Evolutionary conservation across 768 basidiomycete genomes (phyloP).

Genomic region (Pholiota microspora): DNA sequence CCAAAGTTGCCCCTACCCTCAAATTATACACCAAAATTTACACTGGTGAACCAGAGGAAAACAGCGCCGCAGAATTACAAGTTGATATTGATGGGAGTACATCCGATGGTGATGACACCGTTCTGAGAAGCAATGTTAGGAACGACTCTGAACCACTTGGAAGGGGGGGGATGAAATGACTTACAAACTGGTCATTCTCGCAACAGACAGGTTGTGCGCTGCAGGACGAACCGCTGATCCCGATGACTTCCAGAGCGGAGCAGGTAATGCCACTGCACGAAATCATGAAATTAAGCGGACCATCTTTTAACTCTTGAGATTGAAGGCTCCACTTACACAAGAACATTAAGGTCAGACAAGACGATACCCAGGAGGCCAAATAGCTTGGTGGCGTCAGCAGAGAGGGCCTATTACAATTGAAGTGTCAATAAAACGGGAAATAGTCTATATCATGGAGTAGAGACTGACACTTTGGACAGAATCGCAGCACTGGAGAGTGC

Average conservation of each 20-base stretch:
- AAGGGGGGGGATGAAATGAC: not conserved
- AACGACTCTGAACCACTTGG: not conserved
- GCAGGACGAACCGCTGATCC: slow-evolving; percentile 21
- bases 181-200: slow-evolving; percentile 25
- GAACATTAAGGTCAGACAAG: not conserved
- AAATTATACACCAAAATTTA: too few species aligned
- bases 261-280: slow-evolving; percentile 17
- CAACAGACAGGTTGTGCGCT: slow-evolving; percentile 28
- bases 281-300: not conserved
- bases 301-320: not conserved
- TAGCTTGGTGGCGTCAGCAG: slow-evolving; percentile 5
- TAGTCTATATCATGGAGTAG: too few species aligned
- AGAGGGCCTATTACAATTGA: slow-evolving; percentile 5
- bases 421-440: too few species aligned
- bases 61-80: slow-evolving; percentile 15
- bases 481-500: slow-evolving; percentile 27
- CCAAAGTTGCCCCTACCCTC: too few species aligned
- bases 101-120: slow-evolving; percentile 28
- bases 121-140: slow-evolving; percentile 8
- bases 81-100: slow-evolving; percentile 25
- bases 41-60: not conserved
- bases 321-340: slow-evolving; percentile 6
- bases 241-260: slow-evolving; percentile 25
- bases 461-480: slow-evolving; percentile 18
- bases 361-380: slow-evolving; percentile 26